Evolutionary conservation across 2,329 filamentous ascomycete genomes (phyloP).

Genomic region (Colletotrichum sp.): DNA sequence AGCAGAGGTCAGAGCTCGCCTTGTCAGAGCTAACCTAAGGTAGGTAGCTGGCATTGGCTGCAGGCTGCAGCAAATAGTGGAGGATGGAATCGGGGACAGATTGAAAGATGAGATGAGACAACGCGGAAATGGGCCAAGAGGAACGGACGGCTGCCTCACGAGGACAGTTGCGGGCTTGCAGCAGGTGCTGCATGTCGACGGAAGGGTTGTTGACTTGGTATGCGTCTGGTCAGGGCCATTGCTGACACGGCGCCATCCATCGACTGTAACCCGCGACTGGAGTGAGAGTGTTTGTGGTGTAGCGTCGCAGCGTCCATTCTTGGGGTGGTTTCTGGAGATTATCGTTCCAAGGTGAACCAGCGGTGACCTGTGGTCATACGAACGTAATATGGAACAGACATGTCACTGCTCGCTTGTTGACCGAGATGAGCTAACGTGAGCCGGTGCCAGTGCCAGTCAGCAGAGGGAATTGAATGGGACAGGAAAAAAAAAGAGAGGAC

Average conservation of each 20-base stretch:
- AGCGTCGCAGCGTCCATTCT: background rate
- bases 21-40: background rate
- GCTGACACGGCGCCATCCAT: background rate
- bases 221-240: background rate
- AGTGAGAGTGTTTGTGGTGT: background rate
- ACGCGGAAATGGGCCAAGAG: constrained; percentile 5
- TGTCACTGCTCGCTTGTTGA: constrained; percentile 1
- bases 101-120: constrained; percentile 15
- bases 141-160: constrained; percentile 10
- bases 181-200: background rate
- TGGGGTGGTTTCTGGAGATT: background rate
- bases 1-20: background rate
- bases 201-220: background rate
- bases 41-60: background rate
- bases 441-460: background rate
- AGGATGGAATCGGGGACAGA: background rate
- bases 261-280: background rate
- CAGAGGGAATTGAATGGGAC: background rate
- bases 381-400: background rate
- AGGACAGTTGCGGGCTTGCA: background rate
- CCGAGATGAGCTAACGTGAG: constrained; percentile 5
- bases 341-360: constrained; percentile 9
- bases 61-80: background rate
- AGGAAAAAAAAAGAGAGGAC: background rate
- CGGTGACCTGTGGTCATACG: constrained; percentile 14